Evolutionary conservation across 1,284 basidiomycete species (phyloP).

Genomic region (Violaceomyces palustris): DNA sequence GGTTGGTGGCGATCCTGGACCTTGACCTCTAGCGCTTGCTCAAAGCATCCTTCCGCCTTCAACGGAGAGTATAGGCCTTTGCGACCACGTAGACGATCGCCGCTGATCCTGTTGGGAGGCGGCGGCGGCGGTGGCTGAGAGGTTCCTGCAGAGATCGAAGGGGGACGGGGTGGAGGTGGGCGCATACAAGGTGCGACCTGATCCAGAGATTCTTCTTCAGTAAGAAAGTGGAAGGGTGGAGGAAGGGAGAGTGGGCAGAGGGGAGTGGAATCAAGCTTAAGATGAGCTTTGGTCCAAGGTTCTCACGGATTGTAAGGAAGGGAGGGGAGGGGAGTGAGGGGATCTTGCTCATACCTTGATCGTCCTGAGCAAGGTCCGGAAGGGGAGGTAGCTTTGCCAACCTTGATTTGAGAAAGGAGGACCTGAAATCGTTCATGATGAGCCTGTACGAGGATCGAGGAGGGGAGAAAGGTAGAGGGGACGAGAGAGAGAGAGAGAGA

Average conservation of each 20-base stretch:
- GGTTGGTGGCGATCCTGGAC: slow-evolving; percentile 7
- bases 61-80: slow-evolving; percentile 25
- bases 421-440: slow-evolving; percentile 21
- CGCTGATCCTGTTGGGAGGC: not conserved
- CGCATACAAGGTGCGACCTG: not conserved
- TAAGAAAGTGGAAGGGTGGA: not conserved
- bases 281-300: not conserved
- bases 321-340: too few species aligned
- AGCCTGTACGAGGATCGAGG: too few species aligned
- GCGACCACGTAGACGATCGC: not conserved
- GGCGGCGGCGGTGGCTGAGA: not conserved
- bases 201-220: not conserved
- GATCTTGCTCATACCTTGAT: slow-evolving; percentile 5
- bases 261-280: not conserved
- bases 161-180: too few species aligned
- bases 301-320: too few species aligned
- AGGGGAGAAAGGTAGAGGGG: too few species aligned
- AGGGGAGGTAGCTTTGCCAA: slow-evolving; percentile 22
- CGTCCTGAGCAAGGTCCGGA: slow-evolving; percentile 14
- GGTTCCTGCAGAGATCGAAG: too few species aligned
- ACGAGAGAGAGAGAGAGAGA: too few species aligned
- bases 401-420: slow-evolving; percentile 23
- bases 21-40: slow-evolving; percentile 45
- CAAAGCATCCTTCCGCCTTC: slow-evolving; percentile 42
- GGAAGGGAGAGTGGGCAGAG: not conserved